Percentiles rank a stretch among this genome's conserved stretches.
Conservation (phyloP, 257 asterid species). For the Oldenlandia corymbosa region DNA sequence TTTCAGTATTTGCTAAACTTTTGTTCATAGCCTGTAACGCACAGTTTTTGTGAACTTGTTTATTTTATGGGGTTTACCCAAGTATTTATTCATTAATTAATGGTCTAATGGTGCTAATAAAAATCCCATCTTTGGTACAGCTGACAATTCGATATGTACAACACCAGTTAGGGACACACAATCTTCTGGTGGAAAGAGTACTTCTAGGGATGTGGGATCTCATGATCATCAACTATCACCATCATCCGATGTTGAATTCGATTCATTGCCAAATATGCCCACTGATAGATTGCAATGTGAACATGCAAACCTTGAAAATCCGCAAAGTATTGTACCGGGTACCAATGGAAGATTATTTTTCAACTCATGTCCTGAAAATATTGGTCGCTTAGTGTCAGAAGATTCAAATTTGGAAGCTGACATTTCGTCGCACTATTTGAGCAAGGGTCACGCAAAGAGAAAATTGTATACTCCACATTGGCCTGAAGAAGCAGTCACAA, state of each 20-base stretch:
- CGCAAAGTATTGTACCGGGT: conserved; percentile 18
- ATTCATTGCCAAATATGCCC: conserved; percentile 18
- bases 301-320: conserved; percentile 20
- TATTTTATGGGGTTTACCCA: neutral
- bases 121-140: conserved; percentile 14
- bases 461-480: conserved; percentile 29
- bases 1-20: neutral
- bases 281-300: conserved; percentile 8
- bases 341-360: conserved; percentile 11
- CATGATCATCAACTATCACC: conserved; percentile 11
- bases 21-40: neutral
- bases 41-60: neutral
- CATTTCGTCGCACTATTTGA: neutral
- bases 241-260: conserved; percentile 17
- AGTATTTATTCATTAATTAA: neutral
- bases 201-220: conserved; percentile 8
- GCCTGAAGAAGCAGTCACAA: conserved; percentile 24
- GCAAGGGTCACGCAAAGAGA: conserved; percentile 14
- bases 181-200: conserved; percentile 11
- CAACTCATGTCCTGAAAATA: conserved; percentile 21
- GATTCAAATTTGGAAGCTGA: neutral
- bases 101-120: neutral
- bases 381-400: conserved; percentile 1
- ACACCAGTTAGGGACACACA: conserved; percentile 10
- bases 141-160: conserved; percentile 16